Evolutionary conservation across 352 stramenopile species (phyloP), one percentile per base, ranked within the genome.

Genomic region (Phytophthora citricola): DNA sequence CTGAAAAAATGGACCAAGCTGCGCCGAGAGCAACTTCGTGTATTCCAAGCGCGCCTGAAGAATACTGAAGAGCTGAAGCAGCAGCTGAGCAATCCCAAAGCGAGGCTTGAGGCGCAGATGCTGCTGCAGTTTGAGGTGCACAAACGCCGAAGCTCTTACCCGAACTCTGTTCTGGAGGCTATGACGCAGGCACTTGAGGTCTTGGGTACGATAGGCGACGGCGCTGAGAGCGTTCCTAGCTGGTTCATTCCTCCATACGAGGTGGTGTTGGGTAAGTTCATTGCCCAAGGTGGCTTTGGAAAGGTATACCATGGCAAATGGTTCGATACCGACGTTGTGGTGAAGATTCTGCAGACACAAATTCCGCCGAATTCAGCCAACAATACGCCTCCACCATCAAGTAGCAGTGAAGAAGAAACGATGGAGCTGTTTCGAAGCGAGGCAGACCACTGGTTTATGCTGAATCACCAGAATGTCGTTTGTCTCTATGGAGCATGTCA

Each of bases 241-340:
- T 78, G 70, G 70, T 78, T 78, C 24, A 58, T 78, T 31, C 57
- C 70, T 32, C 60, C 60, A 9, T 66, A 75, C 17, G 70, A 78
- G 34, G 50, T 78, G 2, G 46, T 66, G n/a, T 51, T 65, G 29
- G 58, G 56, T 7, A 57, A 63, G 10, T 34, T 29, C 15, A 63
- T 78, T 38, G 34, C 45, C 3, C 26, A 50, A 15, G 70, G 70
- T 36, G 26, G 59, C 0, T 78, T 78, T 27, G 66, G 50, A 1
- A 41, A 62, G 10, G 70, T 75, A n/a, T 66, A 69, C 17, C 38
- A 63, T n/a, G 70, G 60, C 0, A 75, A 69, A 36, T 78, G 70
- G 66, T 66, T 78, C 9, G 65, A 66, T 52, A 66, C 65, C 27
- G 54, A 63, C 12, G 65, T 75, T 5, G 71, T 78, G 17, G 66